These are phyloP conservation scores for Wickerhamomyces sydowiorum DNA, from an alignment of 805 yeast species.

Conservation along the genomic window DNA sequence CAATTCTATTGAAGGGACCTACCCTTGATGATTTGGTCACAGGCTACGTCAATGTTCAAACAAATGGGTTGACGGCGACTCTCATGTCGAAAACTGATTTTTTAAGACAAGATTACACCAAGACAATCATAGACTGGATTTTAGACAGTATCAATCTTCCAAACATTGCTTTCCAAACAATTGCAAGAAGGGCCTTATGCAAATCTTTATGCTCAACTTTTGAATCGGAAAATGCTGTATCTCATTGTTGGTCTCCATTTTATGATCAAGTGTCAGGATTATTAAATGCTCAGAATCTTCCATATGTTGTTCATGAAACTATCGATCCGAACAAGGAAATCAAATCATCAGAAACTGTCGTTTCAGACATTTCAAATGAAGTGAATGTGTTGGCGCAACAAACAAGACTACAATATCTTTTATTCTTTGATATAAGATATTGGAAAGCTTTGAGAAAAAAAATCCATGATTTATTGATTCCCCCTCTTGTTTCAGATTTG, in stretches of 20 bases:
- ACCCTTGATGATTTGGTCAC: constrained; percentile 22
- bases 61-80: constrained; percentile 50
- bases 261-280: constrained; percentile 10
- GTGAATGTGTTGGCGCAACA: constrained; percentile 3
- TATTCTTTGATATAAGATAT: constrained; percentile 55
- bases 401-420: constrained; percentile 52
- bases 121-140: constrained; percentile 47
- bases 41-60: constrained; percentile 34
- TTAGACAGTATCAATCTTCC: constrained; percentile 33
- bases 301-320: constrained; percentile 3
- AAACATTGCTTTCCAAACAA: constrained; percentile 30
- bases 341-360: neutral
- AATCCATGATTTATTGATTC: constrained; percentile 44
- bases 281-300: constrained; percentile 10
- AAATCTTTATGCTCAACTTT: constrained; percentile 32
- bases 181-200: constrained; percentile 37
- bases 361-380: neutral
- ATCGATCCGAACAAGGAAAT: neutral
- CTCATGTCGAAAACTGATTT: constrained; percentile 46
- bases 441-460: constrained; percentile 45
- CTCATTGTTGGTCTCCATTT: constrained; percentile 20
- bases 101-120: constrained; percentile 41
- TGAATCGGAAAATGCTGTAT: constrained; percentile 6
- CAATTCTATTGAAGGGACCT: constrained; percentile 34
- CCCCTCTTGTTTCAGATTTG: constrained; percentile 48